Evolutionary conservation across 1,284 basidiomycete genomes (phyloP), one percentile per base, ranked within the genome.

Genomic region (Leccinum brunneo-olivaceum): DNA sequence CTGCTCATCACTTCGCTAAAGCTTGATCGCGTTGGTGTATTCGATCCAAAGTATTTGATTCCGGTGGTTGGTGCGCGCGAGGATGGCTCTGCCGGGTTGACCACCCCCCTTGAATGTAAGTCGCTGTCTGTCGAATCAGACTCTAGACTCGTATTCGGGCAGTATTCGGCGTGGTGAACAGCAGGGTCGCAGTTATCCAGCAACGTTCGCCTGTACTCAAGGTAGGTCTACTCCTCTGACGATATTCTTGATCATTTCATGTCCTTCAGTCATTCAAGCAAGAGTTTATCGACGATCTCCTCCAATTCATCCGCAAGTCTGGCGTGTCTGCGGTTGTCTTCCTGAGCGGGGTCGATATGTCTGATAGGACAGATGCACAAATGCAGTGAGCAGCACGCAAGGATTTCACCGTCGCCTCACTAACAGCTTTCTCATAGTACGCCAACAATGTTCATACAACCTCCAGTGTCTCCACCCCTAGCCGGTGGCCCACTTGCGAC

Each of bases 181-280:
- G 63, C 34, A 61, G 73, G 37, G 48, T 86, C 15, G 67, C 77
- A 15, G 67, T 87, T 38, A 59, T 88, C 12, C 87, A 88, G 53
- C 87, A 90, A 54, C 69, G 86, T 44, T 87, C 87, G 9, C 88
- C 87, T 10, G 76, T 76, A 2, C 60, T 90, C 44, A 86, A 85
- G 69, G 86, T 81, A 41, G 16, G 61, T 52, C 16, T 28, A 5
- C 25, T 5, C 8, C 18, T 39, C 23, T 5, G 19, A 41, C 25
- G 7, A 28, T 21, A 29, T 23, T 43, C 30, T 45, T 47, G 25
- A 46, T 24, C 34, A 3, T 41, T 32, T 27, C 34, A 4, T 42
- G 30, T 23, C 27, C 29, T 5, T 44, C 50, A 90, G 85, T 67
- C 73, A 6, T 73, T 68, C 51, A 90, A 90, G 62, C 73, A 80